These are phyloP conservation scores for Curvularia sp. DNA, from an alignment of 2,329 filamentous ascomycete species.

Conservation along the genomic window DNA sequence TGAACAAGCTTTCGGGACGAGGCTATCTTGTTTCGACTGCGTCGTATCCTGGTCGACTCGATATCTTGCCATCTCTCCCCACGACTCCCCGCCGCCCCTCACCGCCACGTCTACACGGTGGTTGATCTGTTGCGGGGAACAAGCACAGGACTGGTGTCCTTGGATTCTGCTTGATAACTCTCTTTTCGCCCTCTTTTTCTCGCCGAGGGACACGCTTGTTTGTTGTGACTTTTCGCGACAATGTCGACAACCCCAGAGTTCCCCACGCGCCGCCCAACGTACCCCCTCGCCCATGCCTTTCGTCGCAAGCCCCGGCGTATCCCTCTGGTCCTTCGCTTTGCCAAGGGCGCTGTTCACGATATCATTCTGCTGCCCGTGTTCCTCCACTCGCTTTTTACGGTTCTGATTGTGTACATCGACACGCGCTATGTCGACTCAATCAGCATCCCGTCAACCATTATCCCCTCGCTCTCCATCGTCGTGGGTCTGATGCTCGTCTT, in stretches of 20 bases:
- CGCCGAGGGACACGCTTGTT: not conserved
- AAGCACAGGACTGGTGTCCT: constrained; percentile 6
- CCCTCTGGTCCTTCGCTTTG: constrained; percentile 69
- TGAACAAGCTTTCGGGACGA: constrained; percentile 5
- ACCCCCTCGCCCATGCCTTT: constrained; percentile 54
- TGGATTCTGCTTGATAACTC: not conserved
- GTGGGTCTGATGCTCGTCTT: constrained; percentile 73
- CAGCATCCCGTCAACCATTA: constrained; percentile 65
- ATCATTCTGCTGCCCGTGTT: constrained; percentile 64
- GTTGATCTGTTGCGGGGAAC: constrained; percentile 9
- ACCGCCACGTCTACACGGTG: not conserved
- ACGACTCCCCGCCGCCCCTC: constrained; percentile 10
- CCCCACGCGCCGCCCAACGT: constrained; percentile 48
- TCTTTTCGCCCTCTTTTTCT: not conserved
- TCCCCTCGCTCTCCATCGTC: constrained; percentile 69
- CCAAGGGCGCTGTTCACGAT: constrained; percentile 68
- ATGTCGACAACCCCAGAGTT: constrained; percentile 17
- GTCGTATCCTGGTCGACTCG: constrained; percentile 7
- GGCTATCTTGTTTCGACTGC: not conserved
- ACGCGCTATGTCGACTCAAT: constrained; percentile 57
- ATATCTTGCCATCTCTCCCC: constrained; percentile 15
- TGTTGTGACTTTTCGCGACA: not conserved
- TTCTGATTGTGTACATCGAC: constrained; percentile 65
- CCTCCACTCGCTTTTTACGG: constrained; percentile 65
- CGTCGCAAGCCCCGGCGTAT: constrained; percentile 61